These are phyloP conservation scores for Thuja plicata DNA, from an alignment of 83 land plant genomes.

Conservation along the genomic window DNA sequence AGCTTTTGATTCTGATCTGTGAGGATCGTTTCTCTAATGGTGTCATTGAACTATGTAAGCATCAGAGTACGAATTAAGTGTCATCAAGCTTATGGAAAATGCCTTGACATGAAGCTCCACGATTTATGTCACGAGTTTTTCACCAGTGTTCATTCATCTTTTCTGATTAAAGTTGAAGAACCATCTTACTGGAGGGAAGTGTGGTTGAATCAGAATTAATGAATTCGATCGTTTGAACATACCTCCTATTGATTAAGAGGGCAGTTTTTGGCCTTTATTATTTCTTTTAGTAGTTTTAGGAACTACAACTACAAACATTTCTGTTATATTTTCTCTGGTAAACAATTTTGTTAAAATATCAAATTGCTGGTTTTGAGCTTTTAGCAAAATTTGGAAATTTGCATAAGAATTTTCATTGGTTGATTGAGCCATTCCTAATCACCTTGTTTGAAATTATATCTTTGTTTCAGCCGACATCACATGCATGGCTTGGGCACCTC, in stretches of 20 bases:
- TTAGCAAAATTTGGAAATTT: neutral
- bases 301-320: neutral
- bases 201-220: no score
- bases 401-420: neutral
- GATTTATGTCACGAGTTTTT: no score
- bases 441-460: neutral
- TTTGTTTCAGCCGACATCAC: constrained; percentile 68
- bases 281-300: neutral
- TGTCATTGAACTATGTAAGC: neutral
- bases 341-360: neutral
- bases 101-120: neutral
- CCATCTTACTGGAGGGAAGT: neutral
- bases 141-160: neutral
- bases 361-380: neutral
- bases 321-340: neutral
- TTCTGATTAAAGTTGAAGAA: neutral
- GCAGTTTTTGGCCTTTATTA: neutral
- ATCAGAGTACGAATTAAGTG: no score
- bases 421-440: neutral
- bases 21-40: neutral
- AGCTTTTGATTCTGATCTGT: no score
- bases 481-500: constrained; percentile 77
- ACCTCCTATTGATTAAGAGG: neutral
- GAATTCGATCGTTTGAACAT: neutral
- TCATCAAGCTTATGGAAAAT: neutral